These are phyloP conservation scores for Fusarium sp. DNA, from an alignment of 2,329 filamentous ascomycete genomes.

Conservation along the genomic window DNA sequence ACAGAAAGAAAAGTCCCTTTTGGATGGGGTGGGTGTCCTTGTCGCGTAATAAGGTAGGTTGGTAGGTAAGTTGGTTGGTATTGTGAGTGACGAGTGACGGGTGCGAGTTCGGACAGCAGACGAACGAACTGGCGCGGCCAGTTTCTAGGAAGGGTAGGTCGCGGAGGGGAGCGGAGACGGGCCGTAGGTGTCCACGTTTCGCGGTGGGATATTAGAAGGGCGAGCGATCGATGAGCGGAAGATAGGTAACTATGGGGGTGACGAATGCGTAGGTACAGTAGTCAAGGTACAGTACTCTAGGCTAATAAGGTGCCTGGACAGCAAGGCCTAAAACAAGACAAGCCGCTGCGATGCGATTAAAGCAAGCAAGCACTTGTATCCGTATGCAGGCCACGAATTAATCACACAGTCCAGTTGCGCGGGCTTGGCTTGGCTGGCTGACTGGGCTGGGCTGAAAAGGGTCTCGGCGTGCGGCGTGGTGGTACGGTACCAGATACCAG, in stretches of 20 bases:
- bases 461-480: slow-evolving; percentile 31
- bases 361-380: slow-evolving; percentile 45
- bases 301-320: slow-evolving; percentile 8
- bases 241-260: slow-evolving; percentile 44
- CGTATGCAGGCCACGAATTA: slow-evolving; percentile 36
- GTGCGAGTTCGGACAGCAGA: slow-evolving; percentile 37
- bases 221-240: slow-evolving; percentile 24
- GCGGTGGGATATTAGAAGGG: slow-evolving; percentile 31
- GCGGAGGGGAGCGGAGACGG: slow-evolving; percentile 44
- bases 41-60: slow-evolving; percentile 40
- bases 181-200: slow-evolving; percentile 44
- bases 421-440: slow-evolving; percentile 27
- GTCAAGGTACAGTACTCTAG: not conserved
- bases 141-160: slow-evolving; percentile 40
- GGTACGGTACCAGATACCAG: slow-evolving; percentile 30
- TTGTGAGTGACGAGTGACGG: slow-evolving; percentile 41
- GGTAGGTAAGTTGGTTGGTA: slow-evolving; percentile 23
- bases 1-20: slow-evolving; percentile 42
- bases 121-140: slow-evolving; percentile 33
- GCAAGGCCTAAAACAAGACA: slow-evolving; percentile 38
- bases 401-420: slow-evolving; percentile 34
- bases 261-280: slow-evolving; percentile 1
- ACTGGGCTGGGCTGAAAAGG: slow-evolving; percentile 32
- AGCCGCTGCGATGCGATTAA: slow-evolving; percentile 49
- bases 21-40: slow-evolving; percentile 42